Conservation (phyloP, 257 asterid genomes). For the Plectranthus barbatus region DNA sequence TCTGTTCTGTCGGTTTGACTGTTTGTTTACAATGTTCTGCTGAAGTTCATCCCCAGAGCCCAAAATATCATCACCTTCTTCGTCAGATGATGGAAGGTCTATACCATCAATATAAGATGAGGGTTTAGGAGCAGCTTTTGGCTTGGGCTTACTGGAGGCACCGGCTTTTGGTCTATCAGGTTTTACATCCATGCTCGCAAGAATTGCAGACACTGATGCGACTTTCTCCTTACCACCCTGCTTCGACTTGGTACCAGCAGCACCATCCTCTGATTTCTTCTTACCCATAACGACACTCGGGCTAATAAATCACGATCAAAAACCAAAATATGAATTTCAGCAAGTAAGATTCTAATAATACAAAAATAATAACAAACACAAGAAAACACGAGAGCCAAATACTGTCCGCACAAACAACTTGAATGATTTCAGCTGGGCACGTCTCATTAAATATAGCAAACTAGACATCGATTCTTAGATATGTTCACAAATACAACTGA, state of each 20-base stretch:
- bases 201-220: conserved; percentile 50
- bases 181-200: conserved; percentile 53
- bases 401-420: background rate
- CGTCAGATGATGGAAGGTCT: conserved; percentile 65
- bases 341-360: background rate
- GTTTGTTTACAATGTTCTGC: conserved; percentile 12
- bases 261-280: conserved; percentile 53
- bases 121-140: conserved; percentile 36
- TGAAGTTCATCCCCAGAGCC: conserved; percentile 26
- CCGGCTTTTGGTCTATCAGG: conserved; percentile 49
- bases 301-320: conserved; percentile 5
- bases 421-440: background rate
- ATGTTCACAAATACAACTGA: background rate
- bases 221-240: conserved; percentile 46
- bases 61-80: conserved; percentile 43
- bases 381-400: background rate
- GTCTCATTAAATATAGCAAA: background rate
- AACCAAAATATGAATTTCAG: background rate
- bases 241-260: conserved; percentile 36
- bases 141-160: conserved; percentile 35
- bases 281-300: conserved; percentile 37
- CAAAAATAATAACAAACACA: background rate
- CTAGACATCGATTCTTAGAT: background rate
- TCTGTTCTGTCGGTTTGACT: conserved; percentile 21
- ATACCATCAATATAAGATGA: conserved; percentile 42